Evolutionary conservation across 352 stramenopile species (phyloP), one percentile per base, ranked within the genome.

Genomic region (Lagenidium sp.): DNA sequence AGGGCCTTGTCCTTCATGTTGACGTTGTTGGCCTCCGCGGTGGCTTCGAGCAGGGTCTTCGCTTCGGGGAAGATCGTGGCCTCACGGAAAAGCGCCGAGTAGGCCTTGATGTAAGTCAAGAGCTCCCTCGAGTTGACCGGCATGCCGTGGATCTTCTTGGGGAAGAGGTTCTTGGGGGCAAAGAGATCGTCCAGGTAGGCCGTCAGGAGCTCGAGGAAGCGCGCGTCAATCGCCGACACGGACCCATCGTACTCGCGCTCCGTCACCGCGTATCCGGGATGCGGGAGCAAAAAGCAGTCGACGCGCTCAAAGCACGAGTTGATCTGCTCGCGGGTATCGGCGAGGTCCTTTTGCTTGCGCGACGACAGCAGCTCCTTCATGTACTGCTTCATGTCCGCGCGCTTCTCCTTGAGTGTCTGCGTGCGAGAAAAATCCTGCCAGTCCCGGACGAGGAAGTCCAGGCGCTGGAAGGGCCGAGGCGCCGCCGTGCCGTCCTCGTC

Each of bases 401-500:
- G 73, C 51, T 95, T 94, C 52, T 94, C 80, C 11, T 79, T 67
- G 38, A 96, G 47, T 48, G 61, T 97, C 74, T 79, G 85, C 60
- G 68, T 97, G 29, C 78, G 66, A n/a, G 74, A 94, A 55, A 98
- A 98, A 53, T 98, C 94, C 61, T 98, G 94, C 94, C 95, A 99
- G 72, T 99, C 96, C 22, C 97, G 88, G 45, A 99, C 95, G 13
- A 99, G 65, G 46, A 99, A 99, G 66, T 99, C 94, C 15, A 99
- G 83, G 23, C 80, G 85, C 69, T 99, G 97, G 73, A 99, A 99
- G 20, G 97, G 97, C 26, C 76, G 67, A 5, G 70, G 66, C 18
- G 60, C 32, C 6, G 36, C 40, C 10, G 68, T 53, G 3, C 64
- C 49, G 1, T 70, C 61, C 18, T 62, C 53, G 0, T 63, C 54